A percentile compares a stretch with the other conserved stretches of the same genome.
Evolutionary conservation across 179 eudicot species (phyloP).

Genomic region (Beta lomatogona): DNA sequence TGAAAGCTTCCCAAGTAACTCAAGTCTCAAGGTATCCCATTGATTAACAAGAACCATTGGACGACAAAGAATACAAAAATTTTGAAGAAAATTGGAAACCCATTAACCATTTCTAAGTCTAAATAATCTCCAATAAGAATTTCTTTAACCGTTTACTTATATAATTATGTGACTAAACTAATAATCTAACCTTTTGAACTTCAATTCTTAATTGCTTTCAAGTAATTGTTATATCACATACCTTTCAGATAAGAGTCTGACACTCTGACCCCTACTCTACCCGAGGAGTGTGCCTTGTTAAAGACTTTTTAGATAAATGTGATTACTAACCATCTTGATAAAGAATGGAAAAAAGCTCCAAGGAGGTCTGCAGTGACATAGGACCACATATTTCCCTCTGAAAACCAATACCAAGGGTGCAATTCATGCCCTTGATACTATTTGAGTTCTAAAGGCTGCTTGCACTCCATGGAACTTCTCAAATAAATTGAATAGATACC

Average conservation of each 20-base stretch:
- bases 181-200: background rate
- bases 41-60: background rate
- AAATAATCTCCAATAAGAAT: background rate
- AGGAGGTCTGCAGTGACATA: background rate
- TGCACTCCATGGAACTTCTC: background rate
- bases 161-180: background rate
- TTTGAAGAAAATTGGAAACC: background rate
- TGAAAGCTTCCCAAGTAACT: background rate
- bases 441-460: background rate
- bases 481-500: background rate
- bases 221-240: background rate
- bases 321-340: background rate
- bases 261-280: background rate
- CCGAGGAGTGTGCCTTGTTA: background rate
- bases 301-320: background rate
- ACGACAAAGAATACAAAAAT: background rate
- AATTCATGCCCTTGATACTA: background rate
- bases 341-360: background rate
- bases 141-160: no score
- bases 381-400: no score
- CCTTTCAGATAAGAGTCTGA: background rate
- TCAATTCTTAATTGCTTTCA: background rate
- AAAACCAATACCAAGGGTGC: background rate
- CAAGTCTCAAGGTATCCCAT: background rate
- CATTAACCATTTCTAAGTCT: background rate